A percentile compares a stretch with the other conserved stretches of the same genome.
These are phyloP conservation scores for Hanseniaspora guilliermondii DNA, from an alignment of 805 yeast species.

Conservation along the genomic window DNA sequence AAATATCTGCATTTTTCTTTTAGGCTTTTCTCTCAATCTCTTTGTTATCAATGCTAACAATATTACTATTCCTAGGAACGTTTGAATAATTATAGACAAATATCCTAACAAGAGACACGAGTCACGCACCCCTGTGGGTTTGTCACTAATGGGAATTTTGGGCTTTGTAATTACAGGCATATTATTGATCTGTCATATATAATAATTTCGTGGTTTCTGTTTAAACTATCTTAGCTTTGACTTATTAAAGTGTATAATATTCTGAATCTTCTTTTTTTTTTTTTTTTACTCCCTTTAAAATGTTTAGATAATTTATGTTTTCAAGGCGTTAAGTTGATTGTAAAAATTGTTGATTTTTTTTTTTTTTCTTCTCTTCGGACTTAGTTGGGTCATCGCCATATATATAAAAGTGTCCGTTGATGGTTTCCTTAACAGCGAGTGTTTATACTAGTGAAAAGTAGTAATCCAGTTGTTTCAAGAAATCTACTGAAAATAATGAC, in stretches of 20 bases:
- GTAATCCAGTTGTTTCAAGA: slow-evolving; percentile 9
- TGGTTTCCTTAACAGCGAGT: slow-evolving; percentile 15
- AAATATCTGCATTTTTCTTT: slow-evolving; percentile 86
- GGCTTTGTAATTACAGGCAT: slow-evolving; percentile 12
- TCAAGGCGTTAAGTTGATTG: too few species aligned
- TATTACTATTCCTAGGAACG: slow-evolving; percentile 62
- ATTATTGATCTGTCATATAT: slow-evolving; percentile 12
- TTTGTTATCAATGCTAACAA: slow-evolving; percentile 61
- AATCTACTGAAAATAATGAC: background rate
- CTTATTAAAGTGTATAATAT: background rate
- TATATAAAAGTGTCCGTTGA: too few species aligned
- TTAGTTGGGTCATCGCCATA: too few species aligned
- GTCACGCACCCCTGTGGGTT: background rate
- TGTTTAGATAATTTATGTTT: too few species aligned
- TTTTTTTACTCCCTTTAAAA: background rate
- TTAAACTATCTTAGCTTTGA: too few species aligned
- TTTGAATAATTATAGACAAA: slow-evolving; percentile 69
- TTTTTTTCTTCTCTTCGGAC: background rate
- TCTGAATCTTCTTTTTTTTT: too few species aligned
- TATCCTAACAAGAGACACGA: slow-evolving; percentile 69
- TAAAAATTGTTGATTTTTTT: background rate
- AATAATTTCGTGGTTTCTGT: background rate
- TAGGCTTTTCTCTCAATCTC: slow-evolving; percentile 63
- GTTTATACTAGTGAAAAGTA: slow-evolving; percentile 21
- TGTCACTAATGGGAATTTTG: slow-evolving; percentile 2